These are phyloP conservation scores for Colletotrichum costaricense DNA, from an alignment of 2,329 filamentous ascomycete genomes.

Conservation along the genomic window DNA sequence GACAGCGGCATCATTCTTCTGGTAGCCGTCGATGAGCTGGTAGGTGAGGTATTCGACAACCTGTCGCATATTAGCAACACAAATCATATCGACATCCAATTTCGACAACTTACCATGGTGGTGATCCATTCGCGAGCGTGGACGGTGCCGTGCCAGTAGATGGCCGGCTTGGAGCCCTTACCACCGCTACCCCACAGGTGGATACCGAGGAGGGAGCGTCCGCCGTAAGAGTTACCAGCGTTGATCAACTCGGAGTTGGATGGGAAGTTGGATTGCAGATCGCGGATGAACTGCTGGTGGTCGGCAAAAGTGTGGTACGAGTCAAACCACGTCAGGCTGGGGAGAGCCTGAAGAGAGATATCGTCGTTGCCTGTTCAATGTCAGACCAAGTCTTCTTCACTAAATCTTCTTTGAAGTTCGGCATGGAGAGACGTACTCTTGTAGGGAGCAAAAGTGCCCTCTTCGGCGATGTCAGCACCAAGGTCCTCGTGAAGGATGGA, in stretches of 20 bases:
- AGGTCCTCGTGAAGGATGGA: conserved; percentile 39
- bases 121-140: conserved; percentile 72
- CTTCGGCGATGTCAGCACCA: conserved; percentile 38
- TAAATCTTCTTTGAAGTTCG: fast-evolving
- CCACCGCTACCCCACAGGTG: conserved; percentile 63
- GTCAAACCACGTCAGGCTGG: conserved; percentile 59
- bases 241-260: conserved; percentile 60
- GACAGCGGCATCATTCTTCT: conserved; percentile 47
- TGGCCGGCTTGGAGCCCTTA: conserved; percentile 59
- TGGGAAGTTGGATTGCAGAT: conserved; percentile 56
- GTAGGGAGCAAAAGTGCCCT: conserved; percentile 34
- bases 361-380: conserved; percentile 1
- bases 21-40: conserved; percentile 59
- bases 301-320: conserved; percentile 64
- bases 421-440: conserved; percentile 6
- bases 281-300: conserved; percentile 59
- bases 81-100: background rate
- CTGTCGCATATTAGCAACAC: conserved; percentile 35
- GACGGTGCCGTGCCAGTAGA: conserved; percentile 68
- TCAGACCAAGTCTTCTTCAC: background rate
- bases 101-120: conserved; percentile 53
- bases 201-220: conserved; percentile 69
- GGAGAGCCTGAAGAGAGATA: conserved; percentile 27
- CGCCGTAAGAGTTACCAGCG: conserved; percentile 59
- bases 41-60: conserved; percentile 64